Evolutionary conservation across 768 basidiomycete species (phyloP), one percentile per base, ranked within the genome.

Genomic region (Stropharia rugosoannulata): DNA sequence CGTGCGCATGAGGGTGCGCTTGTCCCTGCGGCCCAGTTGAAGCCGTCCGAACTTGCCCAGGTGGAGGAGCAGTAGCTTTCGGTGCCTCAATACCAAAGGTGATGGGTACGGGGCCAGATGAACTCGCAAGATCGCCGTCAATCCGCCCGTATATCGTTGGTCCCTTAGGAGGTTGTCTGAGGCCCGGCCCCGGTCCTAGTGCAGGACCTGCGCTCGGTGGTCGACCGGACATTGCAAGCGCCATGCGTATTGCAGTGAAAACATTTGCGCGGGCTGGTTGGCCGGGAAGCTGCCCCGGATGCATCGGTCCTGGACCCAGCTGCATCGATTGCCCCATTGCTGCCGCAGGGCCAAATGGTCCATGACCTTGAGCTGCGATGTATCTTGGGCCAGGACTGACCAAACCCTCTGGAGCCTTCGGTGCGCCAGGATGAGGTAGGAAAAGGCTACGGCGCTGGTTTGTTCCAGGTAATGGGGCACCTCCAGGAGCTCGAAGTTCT

Each of bases 121-220:
- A 72, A 27, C 51, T 64, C 18, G 60, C 62, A 40, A 91, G 63
- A 54, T 90, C 88, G 12, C 62, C 62, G 19, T 80, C 76, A 18
- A 77, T 83, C 16, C 77, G 69, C 0, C 80, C 89, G 57, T 87
- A 89, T 5, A 91, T 78, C 11, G 89, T 90, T 22, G 78, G 75
- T 9, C 77, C 75, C 7, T 71, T 46, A 3, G 68, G 54, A 57
- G 73, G 55, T 6, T 54, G 36, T 22, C 54, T 41, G 27, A 42
- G 9, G 62, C 54, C 39, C 59, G 64, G 19, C 57, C 65, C 15
- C 8, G 43, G 49, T 15, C 29, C 29, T 32, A 4, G 6, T 32
- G 7, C 29, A 32, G 29, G 29, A 32, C 29, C 29, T 32, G 29
- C 29, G 9, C 29, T 32, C 5, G 35, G 22, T 15, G 51, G 55